phyloP scores from a whole-genome alignment of 139 green algal species.

The Pleodorina starrii region DNA sequence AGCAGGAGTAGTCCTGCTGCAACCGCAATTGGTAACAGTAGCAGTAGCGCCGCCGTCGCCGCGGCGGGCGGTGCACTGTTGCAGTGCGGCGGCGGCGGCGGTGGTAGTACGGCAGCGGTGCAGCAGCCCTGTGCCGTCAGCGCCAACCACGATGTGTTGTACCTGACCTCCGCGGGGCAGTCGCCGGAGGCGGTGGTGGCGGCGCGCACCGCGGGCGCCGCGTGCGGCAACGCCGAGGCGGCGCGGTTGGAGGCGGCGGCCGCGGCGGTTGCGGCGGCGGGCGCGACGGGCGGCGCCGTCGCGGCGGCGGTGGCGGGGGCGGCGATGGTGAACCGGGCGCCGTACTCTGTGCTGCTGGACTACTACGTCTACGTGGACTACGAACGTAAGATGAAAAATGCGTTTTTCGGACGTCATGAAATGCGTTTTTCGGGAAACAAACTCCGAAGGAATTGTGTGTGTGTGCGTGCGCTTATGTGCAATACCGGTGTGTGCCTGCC shows the following conservation, averaged over 20 bases:
- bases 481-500: no score
- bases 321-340: not conserved
- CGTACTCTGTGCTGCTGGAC: not conserved
- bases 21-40: no score
- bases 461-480: no score
- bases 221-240: not conserved
- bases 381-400: not conserved
- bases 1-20: no score
- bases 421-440: no score
- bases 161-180: not conserved
- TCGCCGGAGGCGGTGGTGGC: not conserved
- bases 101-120: no score
- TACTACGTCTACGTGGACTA: not conserved
- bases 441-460: no score
- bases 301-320: not conserved
- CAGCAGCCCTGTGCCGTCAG: not conserved
- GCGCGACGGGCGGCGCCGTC: not conserved
- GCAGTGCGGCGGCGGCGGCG: not conserved
- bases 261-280: not conserved
- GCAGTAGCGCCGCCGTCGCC: not conserved
- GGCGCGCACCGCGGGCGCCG: not conserved
- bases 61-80: not conserved
- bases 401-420: no score
- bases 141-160: slow-evolving; percentile 33
- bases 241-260: slow-evolving; percentile 16